Percentiles rank a stretch among this genome's conserved stretches.
These are phyloP conservation scores for Aspergillus transmontanensis DNA, from an alignment of 2,329 filamentous ascomycete genomes.

Conservation along the genomic window DNA sequence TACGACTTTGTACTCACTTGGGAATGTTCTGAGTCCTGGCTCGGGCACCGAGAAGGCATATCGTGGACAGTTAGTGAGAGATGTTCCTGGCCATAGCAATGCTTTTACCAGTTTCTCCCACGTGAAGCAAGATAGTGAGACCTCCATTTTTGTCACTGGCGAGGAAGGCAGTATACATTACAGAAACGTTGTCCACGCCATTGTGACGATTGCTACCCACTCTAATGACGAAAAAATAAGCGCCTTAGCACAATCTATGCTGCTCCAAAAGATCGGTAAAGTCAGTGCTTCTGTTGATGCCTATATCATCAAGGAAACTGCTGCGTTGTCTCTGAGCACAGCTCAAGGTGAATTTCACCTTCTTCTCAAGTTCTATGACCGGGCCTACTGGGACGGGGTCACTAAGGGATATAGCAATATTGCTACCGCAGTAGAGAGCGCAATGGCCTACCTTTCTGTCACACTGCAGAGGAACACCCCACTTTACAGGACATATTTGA, in stretches of 20 bases:
- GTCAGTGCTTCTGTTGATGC: slow-evolving; percentile 79
- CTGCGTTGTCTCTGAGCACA: slow-evolving; percentile 73
- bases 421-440: slow-evolving; percentile 75
- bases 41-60: slow-evolving; percentile 52
- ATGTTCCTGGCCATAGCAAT: slow-evolving; percentile 50
- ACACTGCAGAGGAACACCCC: slow-evolving; percentile 67
- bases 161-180: slow-evolving; percentile 81
- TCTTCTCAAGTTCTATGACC: slow-evolving; percentile 79
- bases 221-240: slow-evolving; percentile 90
- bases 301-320: slow-evolving; percentile 81
- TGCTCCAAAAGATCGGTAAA: slow-evolving; percentile 92
- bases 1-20: slow-evolving; percentile 92
- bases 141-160: slow-evolving; percentile 73
- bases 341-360: slow-evolving; percentile 82
- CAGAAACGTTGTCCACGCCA: slow-evolving; percentile 88
- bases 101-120: slow-evolving; percentile 46
- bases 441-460: slow-evolving; percentile 77
- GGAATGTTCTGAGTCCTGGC: slow-evolving; percentile 84
- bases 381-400: slow-evolving; percentile 72
- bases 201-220: slow-evolving; percentile 82
- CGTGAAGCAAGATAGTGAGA: slow-evolving; percentile 45
- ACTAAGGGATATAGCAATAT: slow-evolving; percentile 68
- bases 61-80: slow-evolving; percentile 33
- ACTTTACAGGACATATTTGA: slow-evolving; percentile 80
- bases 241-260: slow-evolving; percentile 89